Percentiles rank a stretch among this genome's conserved stretches.
Evolutionary conservation across 1,284 basidiomycete species (phyloP).

Genomic region (Inonotus obliquus): DNA sequence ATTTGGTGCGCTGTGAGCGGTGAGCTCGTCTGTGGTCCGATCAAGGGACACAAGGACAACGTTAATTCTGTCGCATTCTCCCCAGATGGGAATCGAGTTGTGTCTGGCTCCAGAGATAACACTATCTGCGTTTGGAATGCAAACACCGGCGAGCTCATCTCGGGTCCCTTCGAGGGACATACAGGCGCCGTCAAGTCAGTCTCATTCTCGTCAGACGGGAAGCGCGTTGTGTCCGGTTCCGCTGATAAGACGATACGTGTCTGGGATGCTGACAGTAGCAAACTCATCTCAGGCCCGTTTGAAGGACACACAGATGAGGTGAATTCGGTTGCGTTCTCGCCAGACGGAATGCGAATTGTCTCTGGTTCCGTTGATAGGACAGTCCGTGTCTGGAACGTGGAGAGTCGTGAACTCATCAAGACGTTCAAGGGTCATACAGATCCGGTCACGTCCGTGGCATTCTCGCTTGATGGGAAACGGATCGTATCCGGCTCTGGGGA

Average conservation of each 20-base stretch:
- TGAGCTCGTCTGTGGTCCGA: neutral
- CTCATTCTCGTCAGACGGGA: neutral
- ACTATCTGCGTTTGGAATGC: constrained; percentile 1
- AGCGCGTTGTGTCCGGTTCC: neutral
- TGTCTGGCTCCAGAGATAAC: constrained; percentile 17
- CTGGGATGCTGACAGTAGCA: neutral
- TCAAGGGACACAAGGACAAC: neutral
- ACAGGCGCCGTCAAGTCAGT: neutral
- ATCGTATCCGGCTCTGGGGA: neutral
- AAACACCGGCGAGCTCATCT: neutral
- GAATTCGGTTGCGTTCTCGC: neutral
- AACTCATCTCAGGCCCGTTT: no score
- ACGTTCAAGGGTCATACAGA: neutral
- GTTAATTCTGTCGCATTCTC: neutral
- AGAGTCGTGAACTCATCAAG: neutral
- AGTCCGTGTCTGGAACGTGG: neutral
- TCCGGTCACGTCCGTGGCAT: neutral
- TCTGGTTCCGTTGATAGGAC: neutral
- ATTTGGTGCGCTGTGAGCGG: neutral
- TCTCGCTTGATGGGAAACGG: neutral
- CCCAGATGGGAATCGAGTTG: constrained; percentile 7
- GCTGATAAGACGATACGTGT: neutral
- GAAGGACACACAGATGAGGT: neutral
- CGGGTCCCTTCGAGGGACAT: neutral
- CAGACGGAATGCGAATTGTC: neutral